These are phyloP conservation scores for Thelonectria discophora DNA, from an alignment of 2,329 filamentous ascomycete genomes.

Conservation along the genomic window DNA sequence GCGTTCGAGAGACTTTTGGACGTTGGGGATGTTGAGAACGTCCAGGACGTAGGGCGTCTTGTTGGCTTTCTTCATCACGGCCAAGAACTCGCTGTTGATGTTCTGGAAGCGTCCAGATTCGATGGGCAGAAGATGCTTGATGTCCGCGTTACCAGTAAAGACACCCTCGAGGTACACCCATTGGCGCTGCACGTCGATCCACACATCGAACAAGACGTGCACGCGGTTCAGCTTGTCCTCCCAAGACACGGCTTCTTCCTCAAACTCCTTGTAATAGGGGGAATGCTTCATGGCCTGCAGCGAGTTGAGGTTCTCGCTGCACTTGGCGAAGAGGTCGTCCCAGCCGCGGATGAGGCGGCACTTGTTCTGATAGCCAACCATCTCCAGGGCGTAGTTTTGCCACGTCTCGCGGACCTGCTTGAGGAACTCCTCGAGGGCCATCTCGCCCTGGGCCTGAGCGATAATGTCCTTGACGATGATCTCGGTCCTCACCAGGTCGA, in stretches of 20 bases:
- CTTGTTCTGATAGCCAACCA: constrained; percentile 98
- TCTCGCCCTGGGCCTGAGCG: constrained; percentile 93
- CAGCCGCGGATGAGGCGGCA: constrained; percentile 96
- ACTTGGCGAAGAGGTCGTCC: constrained; percentile 98
- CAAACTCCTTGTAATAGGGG: constrained; percentile 99
- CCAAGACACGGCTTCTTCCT: constrained; percentile 95
- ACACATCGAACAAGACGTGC: constrained; percentile 97
- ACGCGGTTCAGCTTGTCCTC: constrained; percentile 98
- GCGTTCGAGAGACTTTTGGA: constrained; percentile 94
- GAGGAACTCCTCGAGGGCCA: constrained; percentile 97
- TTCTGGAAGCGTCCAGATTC: constrained; percentile 98
- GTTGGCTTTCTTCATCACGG: constrained; percentile 99
- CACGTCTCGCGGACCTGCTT: constrained; percentile 96
- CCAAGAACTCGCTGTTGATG: constrained; percentile 98
- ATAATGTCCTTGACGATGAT: constrained; percentile 91
- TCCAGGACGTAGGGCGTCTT: constrained; percentile 96
- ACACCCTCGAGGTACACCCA: constrained; percentile 99
- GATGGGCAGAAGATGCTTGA: constrained; percentile 96
- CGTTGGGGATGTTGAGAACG: constrained; percentile 92
- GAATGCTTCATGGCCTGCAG: constrained; percentile 99
- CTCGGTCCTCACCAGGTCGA: constrained; percentile 89
- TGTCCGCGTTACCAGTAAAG: constrained; percentile 98
- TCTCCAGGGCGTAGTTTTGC: constrained; percentile 92
- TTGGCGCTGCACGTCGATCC: constrained; percentile 99
- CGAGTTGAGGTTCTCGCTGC: constrained; percentile 97